Conservation (phyloP, 768 basidiomycete species). For the Tylopilus plumbeoviolaceoides region DNA sequence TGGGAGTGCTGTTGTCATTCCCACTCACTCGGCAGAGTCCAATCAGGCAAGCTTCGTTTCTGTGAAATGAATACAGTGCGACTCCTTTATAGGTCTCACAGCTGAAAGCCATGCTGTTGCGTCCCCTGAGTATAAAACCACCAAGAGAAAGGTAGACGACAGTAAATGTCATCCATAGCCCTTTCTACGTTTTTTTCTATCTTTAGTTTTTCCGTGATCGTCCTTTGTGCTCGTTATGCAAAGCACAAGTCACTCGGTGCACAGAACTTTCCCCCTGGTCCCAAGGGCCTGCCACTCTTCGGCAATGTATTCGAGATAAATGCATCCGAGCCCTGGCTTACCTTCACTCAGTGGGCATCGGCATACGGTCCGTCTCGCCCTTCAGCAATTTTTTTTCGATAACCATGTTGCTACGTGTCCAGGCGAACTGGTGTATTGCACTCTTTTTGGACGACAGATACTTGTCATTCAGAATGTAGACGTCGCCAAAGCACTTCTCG, state of each 20-base stretch:
- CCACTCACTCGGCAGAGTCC: no score
- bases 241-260: constrained; percentile 7
- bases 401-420: constrained; percentile 1
- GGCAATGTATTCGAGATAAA: constrained; percentile 27
- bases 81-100: constrained; percentile 5
- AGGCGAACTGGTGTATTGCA: constrained; percentile 33
- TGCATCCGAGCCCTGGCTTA: constrained; percentile 27
- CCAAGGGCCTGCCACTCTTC: constrained; percentile 29
- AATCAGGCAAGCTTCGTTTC: not conserved
- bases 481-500: constrained; percentile 33
- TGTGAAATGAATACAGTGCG: constrained; percentile 6
- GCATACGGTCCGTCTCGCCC: constrained; percentile 20
- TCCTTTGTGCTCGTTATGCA: constrained; percentile 9
- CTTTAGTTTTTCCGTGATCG: constrained; percentile 5
- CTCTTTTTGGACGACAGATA: constrained; percentile 30
- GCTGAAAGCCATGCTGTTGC: not conserved
- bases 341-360: constrained; percentile 30
- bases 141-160: not conserved
- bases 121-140: constrained; percentile 15
- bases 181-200: constrained; percentile 6
- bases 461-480: constrained; percentile 31
- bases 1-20: not conserved
- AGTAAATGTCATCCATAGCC: constrained; percentile 6
- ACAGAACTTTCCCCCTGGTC: constrained; percentile 26
- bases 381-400: not conserved